Evolutionary conservation across 2,329 filamentous ascomycete genomes (phyloP), one percentile per base, ranked within the genome.

Genomic region (Cryphonectria japonica): DNA sequence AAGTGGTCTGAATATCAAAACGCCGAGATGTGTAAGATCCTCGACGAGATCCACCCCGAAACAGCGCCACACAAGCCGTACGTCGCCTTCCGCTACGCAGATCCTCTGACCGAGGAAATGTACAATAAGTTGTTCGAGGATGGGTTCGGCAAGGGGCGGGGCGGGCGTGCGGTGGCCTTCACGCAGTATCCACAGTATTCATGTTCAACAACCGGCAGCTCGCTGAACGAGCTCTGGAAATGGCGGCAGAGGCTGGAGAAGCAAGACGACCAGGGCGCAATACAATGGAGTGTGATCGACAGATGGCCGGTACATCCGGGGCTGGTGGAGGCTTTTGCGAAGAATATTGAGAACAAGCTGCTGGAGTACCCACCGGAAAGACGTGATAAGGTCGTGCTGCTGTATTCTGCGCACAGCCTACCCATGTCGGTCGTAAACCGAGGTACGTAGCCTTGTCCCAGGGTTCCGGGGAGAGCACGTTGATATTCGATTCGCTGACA

Each of bases 101-200:
- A 95, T 73, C 96, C 96, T 0, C 82, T 99, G 78, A 99, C 96
- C 2, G 96, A 98, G 83, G 90, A 97, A 76, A 97, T 95, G 89
- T 98, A 99, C 80, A 86, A 88, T 68, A 88, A 89, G 77, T 82
- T 99, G 74, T 83, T 99, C 34, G 90, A 89, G 9, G 96, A 99
- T 79, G 96, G 96, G 0, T 97, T 98, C 78, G 95, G 95, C 14
- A 89, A 91, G 68, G 95, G 95, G 5, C 93, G 90, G 72, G 95
- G 95, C n/a, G 95, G 95, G 3, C 89, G 96, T 71, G 96, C 97
- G 1, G 94, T 99, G 5, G 96, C 96, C 1, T 99, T 99, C 79
- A 98, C 95, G 39, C 96, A 99, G 82, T 99, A 99, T 77, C 96
- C 96, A 2, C 96, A 99, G 80, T 99, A 99, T 82, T 97, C 94